A percentile compares a stretch with the other conserved stretches of the same genome.
Evolutionary conservation across 2,329 filamentous ascomycete genomes (phyloP).

Genomic region (Rutstroemia sp.): DNA sequence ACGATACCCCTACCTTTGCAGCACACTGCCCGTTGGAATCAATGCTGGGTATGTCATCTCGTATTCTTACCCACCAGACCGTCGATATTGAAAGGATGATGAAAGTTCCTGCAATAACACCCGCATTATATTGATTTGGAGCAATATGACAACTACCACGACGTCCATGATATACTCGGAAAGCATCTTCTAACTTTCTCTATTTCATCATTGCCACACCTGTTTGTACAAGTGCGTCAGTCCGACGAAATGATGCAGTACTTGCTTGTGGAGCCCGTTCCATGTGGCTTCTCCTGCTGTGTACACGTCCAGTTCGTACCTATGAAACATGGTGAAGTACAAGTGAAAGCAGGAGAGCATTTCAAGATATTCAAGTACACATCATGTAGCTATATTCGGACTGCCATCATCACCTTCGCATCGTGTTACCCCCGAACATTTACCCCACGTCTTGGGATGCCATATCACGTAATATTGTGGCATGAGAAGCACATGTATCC

Average conservation of each 20-base stretch:
- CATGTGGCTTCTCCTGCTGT: slow-evolving; percentile 3
- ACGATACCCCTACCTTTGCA: slow-evolving; percentile 21
- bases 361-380: neutral
- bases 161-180: slow-evolving; percentile 1
- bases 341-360: neutral
- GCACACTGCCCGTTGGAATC: slow-evolving; percentile 12
- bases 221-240: neutral
- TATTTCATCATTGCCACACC: neutral
- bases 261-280: neutral
- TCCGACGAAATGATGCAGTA: neutral
- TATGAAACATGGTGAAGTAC: neutral
- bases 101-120: slow-evolving; percentile 6
- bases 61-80: neutral
- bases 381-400: neutral
- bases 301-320: neutral
- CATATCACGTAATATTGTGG: slow-evolving; percentile 1
- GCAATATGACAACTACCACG: slow-evolving; percentile 3
- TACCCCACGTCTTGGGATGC: neutral
- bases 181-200: neutral
- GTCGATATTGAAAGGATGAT: neutral
- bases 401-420: neutral
- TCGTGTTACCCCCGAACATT: neutral
- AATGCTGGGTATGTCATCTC: slow-evolving; percentile 2
- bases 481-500: no score
- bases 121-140: neutral